Conservation (phyloP, 441 rosid species). For the Pelargonium fulgidum region DNA sequence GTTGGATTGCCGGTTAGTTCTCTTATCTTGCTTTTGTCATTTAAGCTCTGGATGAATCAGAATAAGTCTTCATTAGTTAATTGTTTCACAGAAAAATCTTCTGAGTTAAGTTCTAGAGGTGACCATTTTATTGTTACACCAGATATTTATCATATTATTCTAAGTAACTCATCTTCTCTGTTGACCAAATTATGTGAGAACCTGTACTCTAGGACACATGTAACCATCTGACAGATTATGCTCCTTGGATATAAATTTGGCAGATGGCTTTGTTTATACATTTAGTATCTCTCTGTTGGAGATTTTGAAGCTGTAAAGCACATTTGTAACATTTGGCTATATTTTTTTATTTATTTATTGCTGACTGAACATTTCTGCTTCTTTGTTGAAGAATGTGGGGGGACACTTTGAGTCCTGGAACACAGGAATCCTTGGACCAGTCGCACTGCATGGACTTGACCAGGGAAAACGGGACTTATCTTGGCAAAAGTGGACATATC, state of each 20-base stretch:
- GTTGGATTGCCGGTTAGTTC: conserved; percentile 87
- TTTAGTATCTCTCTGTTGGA: not conserved
- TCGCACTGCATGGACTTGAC: conserved; percentile 75
- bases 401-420: conserved; percentile 94
- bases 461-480: conserved; percentile 85
- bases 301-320: not conserved
- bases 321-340: not conserved
- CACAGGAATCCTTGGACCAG: conserved; percentile 93
- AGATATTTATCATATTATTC: not conserved
- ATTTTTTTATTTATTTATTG: not conserved
- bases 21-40: conserved; percentile 4
- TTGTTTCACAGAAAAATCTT: not conserved
- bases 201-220: not conserved
- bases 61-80: not conserved
- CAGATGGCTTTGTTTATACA: too few relatives aligned
- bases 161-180: not conserved
- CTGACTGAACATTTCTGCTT: conserved; percentile 12
- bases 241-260: not conserved
- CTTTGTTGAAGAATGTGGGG: conserved; percentile 65
- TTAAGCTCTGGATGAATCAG: not conserved
- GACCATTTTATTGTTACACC: too few relatives aligned
- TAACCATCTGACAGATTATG: not conserved
- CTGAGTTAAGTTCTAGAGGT: not conserved
- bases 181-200: not conserved
- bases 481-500: conserved; percentile 93